Evolutionary conservation across 768 basidiomycete genomes (phyloP), one percentile per base, ranked within the genome.

Genomic region (Leccinum broughii): DNA sequence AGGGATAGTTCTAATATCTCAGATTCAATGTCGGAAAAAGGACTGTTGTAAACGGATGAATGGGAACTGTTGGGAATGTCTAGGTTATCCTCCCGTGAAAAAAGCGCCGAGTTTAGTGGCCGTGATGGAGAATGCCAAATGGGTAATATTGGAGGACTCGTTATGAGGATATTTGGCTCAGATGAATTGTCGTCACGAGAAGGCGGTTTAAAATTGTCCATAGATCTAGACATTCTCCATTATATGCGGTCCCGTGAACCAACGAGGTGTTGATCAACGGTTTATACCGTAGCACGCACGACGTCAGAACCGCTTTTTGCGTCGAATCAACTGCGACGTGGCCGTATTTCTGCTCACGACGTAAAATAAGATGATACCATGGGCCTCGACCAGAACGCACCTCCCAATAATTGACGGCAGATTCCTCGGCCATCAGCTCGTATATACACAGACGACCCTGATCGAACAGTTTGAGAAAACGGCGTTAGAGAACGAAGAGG

Each of bases 391-490:
- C 34, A 34, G 34, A 22, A 66, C 82, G 46, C 37, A 90, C 93
- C 86, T 98, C 95, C 93, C 94, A 98, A 69, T 97, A 98, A 71
- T 95, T 94, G 46, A 97, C 95, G 3, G 95, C 94, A 1, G 88
- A 90, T 71, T 96, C 95, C 74, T 99, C 96, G 1, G 95, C 90
- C 95, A 99, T 97, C 52, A 98, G 83, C 73, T 98, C 96, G 75
- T 97, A 98, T 58, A 99, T 97, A 69, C 95, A 96, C 24, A 97
- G 76, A 39, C 93, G 89, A 3, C 96, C 96, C 81, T 93, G 13
- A 70, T 14, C 64, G 49, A 34, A 11, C 44, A 5, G 4, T 14
- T 56, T 62, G 9, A 54, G 24, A 13, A 49, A 50, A 30, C 34
- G 51, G 6, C 6, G 39, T 20, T 17, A 11, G 17, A 6, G 1